Evolutionary conservation across 2,329 filamentous ascomycete species (phyloP).

Genomic region (Botrytis byssoidea): DNA sequence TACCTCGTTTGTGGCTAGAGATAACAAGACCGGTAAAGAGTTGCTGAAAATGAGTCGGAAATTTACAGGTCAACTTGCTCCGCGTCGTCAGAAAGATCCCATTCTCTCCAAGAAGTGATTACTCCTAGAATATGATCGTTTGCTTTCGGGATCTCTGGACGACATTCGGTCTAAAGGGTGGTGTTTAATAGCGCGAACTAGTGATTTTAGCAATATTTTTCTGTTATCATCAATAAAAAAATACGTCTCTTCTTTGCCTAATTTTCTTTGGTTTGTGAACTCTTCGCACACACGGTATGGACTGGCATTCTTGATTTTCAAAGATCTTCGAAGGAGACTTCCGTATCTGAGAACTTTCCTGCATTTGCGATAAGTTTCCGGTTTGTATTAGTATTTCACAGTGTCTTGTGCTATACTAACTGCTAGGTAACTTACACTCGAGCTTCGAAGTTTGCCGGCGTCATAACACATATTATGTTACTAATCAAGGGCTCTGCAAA

Average conservation of each 20-base stretch:
- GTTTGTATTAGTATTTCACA: background rate
- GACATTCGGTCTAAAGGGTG: no score
- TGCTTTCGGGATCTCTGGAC: background rate
- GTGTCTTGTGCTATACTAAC: background rate
- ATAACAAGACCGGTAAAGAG: background rate
- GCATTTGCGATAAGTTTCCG: background rate
- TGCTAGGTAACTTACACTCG: background rate
- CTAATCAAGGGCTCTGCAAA: background rate
- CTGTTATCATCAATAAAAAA: background rate
- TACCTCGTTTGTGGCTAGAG: background rate
- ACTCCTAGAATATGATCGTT: background rate
- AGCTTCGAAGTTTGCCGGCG: background rate
- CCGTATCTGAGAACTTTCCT: background rate
- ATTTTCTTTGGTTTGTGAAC: background rate
- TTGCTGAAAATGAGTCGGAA: background rate
- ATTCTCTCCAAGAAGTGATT: background rate
- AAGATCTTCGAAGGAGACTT: background rate
- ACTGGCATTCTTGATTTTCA: background rate
- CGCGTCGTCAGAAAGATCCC: background rate
- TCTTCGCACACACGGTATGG: no score
- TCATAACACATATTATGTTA: background rate
- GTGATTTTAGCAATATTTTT: background rate
- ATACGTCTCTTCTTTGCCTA: background rate
- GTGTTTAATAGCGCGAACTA: background rate
- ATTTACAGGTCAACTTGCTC: background rate